These are phyloP conservation scores for Ustilago cynodontis DNA, from an alignment of 1,284 basidiomycete species.

Conservation along the genomic window DNA sequence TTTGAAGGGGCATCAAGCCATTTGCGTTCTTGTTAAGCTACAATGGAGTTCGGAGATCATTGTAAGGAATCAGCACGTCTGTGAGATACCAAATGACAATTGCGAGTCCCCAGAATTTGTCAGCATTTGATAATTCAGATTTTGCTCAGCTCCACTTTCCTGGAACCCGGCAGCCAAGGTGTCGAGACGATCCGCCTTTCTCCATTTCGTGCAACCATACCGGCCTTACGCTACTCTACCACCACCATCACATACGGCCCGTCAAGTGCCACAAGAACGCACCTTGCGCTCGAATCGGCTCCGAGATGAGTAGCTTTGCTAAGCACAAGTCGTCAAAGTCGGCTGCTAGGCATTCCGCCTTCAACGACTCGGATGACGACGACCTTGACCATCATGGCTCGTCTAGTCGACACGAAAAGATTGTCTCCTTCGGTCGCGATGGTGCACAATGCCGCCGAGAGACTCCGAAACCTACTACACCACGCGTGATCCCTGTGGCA, in stretches of 20 bases:
- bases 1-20: not conserved
- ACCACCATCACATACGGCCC: not conserved
- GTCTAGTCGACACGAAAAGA: slow-evolving; percentile 22
- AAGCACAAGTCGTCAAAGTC: slow-evolving; percentile 2
- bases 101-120: too few species aligned
- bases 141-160: slow-evolving; percentile 22
- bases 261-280: not conserved
- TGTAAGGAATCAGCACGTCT: too few species aligned
- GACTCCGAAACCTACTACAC: slow-evolving; percentile 10
- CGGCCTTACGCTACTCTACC: not conserved
- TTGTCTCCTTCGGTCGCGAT: slow-evolving; percentile 31
- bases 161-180: slow-evolving; percentile 26
- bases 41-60: too few species aligned
- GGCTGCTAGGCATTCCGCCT: slow-evolving; percentile 19
- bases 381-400: slow-evolving; percentile 12
- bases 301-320: slow-evolving; percentile 10
- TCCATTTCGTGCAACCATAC: not conserved
- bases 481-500: slow-evolving; percentile 50
- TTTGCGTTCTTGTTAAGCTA: not conserved
- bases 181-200: not conserved
- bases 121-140: slow-evolving; percentile 23
- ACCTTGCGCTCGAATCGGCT: not conserved
- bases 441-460: slow-evolving; percentile 21
- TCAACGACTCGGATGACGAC: slow-evolving; percentile 35
- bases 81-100: not conserved